phyloP scores from a whole-genome alignment of 1,139 yeast genomes.

The Pneumocystis canis region DNA sequence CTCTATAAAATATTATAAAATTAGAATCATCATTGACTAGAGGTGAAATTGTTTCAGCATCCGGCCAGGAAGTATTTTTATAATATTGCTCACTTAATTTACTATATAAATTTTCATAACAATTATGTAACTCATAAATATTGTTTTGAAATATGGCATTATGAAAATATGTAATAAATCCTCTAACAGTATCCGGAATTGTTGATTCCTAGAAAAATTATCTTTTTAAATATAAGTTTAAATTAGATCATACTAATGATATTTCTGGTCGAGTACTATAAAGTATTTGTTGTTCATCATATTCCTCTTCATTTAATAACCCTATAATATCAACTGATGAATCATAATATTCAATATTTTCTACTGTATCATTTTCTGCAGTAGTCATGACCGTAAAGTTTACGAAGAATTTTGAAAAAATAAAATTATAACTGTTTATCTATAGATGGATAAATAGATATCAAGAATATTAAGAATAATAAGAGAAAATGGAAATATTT shows the following conservation, averaged over 20 bases:
- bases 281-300: neutral
- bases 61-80: conserved; percentile 33
- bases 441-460: too few species aligned
- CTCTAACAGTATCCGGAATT: conserved; percentile 33
- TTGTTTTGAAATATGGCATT: conserved; percentile 30
- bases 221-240: neutral
- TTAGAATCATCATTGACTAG: conserved; percentile 32
- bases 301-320: neutral
- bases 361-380: neutral
- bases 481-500: too few species aligned
- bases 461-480: too few species aligned
- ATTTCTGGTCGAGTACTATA: neutral
- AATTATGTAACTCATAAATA: conserved; percentile 30
- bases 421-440: too few species aligned
- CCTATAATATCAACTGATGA: neutral
- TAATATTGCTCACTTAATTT: conserved; percentile 34
- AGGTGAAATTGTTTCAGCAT: conserved; percentile 32
- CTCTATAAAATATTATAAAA: conserved; percentile 33
- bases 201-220: neutral
- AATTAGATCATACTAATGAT: neutral
- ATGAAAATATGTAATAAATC: conserved; percentile 32
- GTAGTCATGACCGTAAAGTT: neutral
- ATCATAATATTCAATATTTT: neutral
- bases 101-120: conserved; percentile 34
- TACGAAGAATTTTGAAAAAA: neutral